Evolutionary conservation across 768 basidiomycete species (phyloP).

Genomic region (Leucosporidium creatinivorum): DNA sequence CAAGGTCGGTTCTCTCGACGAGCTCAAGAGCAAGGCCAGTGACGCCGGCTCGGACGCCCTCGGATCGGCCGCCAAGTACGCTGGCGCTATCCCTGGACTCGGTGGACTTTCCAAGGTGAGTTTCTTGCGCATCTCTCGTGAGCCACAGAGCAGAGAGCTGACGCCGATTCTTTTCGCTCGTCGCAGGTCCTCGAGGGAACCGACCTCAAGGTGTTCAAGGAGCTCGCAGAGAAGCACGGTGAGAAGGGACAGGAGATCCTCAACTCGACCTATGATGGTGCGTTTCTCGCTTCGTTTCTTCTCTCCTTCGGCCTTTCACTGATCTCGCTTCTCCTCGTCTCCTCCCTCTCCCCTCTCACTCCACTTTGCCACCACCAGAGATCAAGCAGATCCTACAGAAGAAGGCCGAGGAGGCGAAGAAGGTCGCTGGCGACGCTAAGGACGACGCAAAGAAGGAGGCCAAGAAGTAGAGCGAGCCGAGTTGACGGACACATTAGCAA

Average conservation of each 20-base stretch:
- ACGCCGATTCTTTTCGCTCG: not conserved
- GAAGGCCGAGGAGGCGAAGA: slow-evolving; percentile 33
- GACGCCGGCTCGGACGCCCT: slow-evolving; percentile 6
- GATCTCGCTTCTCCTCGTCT: not conserved
- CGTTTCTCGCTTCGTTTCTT: not conserved
- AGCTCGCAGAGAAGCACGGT: slow-evolving; percentile 34
- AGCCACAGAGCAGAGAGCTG: not conserved
- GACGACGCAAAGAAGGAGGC: slow-evolving; percentile 32
- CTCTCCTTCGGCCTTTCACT: not conserved
- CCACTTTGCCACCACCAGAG: slow-evolving; percentile 5
- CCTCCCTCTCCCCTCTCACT: no score
- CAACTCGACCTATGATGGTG: slow-evolving; percentile 27
- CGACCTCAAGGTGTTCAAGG: slow-evolving; percentile 28
- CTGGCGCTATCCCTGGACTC: slow-evolving; percentile 20
- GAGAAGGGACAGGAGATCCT: slow-evolving; percentile 34
- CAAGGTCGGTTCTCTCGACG: slow-evolving; percentile 25
- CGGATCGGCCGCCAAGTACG: slow-evolving; percentile 8
- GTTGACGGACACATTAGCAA: no score
- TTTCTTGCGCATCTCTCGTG: no score
- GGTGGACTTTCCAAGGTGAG: slow-evolving; percentile 31
- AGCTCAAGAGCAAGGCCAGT: slow-evolving; percentile 21
- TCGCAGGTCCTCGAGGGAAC: slow-evolving; percentile 16
- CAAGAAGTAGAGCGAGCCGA: slow-evolving; percentile 20
- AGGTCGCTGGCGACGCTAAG: slow-evolving; percentile 25
- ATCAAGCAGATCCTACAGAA: slow-evolving; percentile 35